Conservation (phyloP, 257 asterid species). For the Scutellaria minor region DNA sequence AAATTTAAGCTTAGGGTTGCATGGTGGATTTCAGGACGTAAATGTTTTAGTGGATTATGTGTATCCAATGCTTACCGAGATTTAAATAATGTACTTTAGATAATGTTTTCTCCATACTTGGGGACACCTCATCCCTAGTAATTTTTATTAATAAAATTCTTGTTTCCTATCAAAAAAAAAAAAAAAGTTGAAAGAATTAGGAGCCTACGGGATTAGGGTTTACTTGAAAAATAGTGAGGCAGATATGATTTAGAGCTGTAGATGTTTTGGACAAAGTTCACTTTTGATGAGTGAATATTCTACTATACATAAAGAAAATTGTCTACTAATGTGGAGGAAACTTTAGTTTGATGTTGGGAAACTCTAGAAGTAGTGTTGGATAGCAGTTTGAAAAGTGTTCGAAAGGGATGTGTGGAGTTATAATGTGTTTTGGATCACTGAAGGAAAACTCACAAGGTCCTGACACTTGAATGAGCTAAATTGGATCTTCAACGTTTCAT, state of each 20-base stretch:
- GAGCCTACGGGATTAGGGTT: neutral
- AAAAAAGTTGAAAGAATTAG: neutral
- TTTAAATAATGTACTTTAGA: too few relatives aligned
- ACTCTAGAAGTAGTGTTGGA: neutral
- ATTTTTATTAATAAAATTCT: too few relatives aligned
- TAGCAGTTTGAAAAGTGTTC: neutral
- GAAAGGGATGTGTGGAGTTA: neutral
- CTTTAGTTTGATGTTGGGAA: neutral
- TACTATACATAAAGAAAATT: neutral
- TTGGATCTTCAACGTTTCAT: neutral
- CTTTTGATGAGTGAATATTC: neutral
- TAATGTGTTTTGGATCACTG: constrained; percentile 5
- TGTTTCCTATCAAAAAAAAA: too few relatives aligned
- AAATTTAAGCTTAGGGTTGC: too few relatives aligned
- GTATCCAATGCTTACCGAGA: too few relatives aligned
- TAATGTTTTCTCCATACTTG: too few relatives aligned
- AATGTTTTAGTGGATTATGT: too few relatives aligned
- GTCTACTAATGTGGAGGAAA: neutral
- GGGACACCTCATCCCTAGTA: too few relatives aligned
- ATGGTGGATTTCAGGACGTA: too few relatives aligned
- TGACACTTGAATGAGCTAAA: neutral
- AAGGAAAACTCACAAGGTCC: neutral
- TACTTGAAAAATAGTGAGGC: too few relatives aligned
- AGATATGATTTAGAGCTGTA: neutral
- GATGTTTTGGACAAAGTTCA: neutral